Percentiles rank a stretch among this genome's conserved stretches.
These are phyloP conservation scores for Rosellinia necatrix DNA, from an alignment of 2,329 filamentous ascomycete genomes.

Conservation along the genomic window DNA sequence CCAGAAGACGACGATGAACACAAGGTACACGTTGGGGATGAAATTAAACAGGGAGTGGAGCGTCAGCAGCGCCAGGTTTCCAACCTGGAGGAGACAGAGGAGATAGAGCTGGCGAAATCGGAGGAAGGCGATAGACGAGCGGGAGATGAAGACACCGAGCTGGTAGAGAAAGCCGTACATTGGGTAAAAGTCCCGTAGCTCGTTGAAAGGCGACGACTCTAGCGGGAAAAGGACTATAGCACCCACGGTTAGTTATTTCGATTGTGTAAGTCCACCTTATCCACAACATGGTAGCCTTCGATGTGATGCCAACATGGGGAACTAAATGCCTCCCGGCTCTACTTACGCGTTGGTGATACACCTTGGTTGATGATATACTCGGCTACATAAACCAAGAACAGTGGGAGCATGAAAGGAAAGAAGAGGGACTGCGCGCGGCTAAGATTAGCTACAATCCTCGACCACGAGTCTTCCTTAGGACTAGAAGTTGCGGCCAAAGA, in stretches of 20 bases:
- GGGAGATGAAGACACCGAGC: constrained; percentile 90
- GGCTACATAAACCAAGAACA: constrained; percentile 89
- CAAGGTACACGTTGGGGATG: constrained; percentile 82
- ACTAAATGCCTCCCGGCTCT: too few relatives aligned
- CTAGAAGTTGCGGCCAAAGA: constrained; percentile 48
- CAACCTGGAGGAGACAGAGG: constrained; percentile 79
- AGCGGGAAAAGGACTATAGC: constrained; percentile 75
- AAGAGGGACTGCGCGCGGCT: constrained; percentile 72
- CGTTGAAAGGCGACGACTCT: constrained; percentile 72
- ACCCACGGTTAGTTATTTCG: constrained; percentile 1
- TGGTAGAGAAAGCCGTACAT: constrained; percentile 96
- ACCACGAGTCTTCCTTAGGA: constrained; percentile 38
- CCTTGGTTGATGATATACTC: constrained; percentile 99
- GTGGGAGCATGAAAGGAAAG: constrained; percentile 82
- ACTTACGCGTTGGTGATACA: constrained; percentile 72
- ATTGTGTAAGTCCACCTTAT: too few relatives aligned
- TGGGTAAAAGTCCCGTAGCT: constrained; percentile 89
- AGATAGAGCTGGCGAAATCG: constrained; percentile 81
- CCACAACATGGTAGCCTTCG: too few relatives aligned
- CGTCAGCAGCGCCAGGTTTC: constrained; percentile 75
- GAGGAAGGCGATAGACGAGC: constrained; percentile 86
- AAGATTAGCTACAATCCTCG: constrained; percentile 56
- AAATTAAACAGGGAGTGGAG: constrained; percentile 80
- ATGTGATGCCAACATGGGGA: neutral
- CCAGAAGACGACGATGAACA: constrained; percentile 89